A percentile compares a stretch with the other conserved stretches of the same genome.
Conservation (phyloP, 2,329 filamentous ascomycete species). For the Ophiostoma sp. region DNA sequence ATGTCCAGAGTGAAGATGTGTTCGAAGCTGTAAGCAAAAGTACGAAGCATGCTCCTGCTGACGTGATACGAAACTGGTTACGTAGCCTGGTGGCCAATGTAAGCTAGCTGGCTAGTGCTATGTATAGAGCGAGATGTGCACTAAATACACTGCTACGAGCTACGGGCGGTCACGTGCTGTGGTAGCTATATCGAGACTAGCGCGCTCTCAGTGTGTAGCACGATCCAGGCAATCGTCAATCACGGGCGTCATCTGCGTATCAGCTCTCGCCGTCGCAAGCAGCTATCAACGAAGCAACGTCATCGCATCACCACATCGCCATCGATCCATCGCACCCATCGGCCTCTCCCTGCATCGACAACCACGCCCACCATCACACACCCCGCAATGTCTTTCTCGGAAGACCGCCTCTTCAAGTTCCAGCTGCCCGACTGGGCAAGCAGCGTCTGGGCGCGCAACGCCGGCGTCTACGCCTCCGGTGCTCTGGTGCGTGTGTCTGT, state of each 20-base stretch:
- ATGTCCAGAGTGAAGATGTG: neutral
- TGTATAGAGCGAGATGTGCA: neutral
- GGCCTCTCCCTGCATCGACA: neutral
- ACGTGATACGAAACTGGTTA: neutral
- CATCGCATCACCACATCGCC: neutral
- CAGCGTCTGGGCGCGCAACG: conserved; percentile 57
- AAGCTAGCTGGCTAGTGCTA: neutral
- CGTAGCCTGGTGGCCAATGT: conserved; percentile 5
- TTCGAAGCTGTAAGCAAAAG: no score
- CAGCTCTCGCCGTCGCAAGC: neutral
- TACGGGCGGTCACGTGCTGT: neutral
- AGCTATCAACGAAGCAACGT: neutral
- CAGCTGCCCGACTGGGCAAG: conserved; percentile 61
- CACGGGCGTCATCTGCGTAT: conserved; percentile 2
- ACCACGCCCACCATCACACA: neutral
- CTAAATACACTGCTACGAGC: neutral
- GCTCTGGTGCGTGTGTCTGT: conserved; percentile 48
- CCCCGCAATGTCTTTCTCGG: conserved; percentile 36
- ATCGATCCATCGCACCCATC: neutral
- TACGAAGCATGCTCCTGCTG: neutral
- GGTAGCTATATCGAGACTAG: neutral
- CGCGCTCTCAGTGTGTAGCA: neutral
- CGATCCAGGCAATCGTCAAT: conserved; percentile 3
- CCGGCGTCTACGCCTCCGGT: conserved; percentile 58
- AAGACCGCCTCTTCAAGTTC: conserved; percentile 64